These are phyloP conservation scores for Iris pallida DNA, from an alignment of 116 monocot genomes.

Conservation along the genomic window DNA sequence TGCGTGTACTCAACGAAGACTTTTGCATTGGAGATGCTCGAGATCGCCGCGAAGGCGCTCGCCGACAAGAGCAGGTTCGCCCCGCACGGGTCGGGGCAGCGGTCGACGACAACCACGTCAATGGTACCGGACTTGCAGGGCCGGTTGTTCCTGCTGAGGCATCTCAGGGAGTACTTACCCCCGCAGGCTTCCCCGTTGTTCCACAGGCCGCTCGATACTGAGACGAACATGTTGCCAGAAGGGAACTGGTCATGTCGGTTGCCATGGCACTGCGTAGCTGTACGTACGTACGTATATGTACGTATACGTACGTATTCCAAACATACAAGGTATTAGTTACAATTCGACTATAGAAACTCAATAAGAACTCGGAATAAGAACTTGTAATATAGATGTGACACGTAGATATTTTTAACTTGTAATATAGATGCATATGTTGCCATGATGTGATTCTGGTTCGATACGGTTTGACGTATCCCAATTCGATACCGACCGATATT, in stretches of 20 bases:
- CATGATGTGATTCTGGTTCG: too few species aligned
- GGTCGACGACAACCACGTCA: constrained; percentile 13
- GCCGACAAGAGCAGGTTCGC: neutral
- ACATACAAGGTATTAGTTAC: too few species aligned
- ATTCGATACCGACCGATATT: too few species aligned
- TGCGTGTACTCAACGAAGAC: neutral
- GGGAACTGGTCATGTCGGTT: constrained; percentile 7
- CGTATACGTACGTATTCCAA: too few species aligned
- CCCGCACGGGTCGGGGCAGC: neutral
- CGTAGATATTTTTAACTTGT: too few species aligned
- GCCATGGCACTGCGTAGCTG: constrained; percentile 4
- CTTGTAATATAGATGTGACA: too few species aligned
- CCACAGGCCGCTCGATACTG: constrained; percentile 3
- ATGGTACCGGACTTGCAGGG: constrained; percentile 10
- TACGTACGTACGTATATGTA: neutral
- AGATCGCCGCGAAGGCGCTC: neutral
- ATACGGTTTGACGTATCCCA: too few species aligned
- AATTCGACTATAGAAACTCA: too few species aligned
- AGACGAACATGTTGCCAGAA: constrained; percentile 1
- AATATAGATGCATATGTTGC: too few species aligned
- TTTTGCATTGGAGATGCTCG: neutral
- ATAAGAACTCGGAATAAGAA: too few species aligned
- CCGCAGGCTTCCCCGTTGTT: constrained; percentile 6
- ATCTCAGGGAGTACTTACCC: constrained; percentile 1
- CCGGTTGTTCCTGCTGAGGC: constrained; percentile 1